Evolutionary conservation across 257 asterid genomes (phyloP).

Genomic region (Osmanthus fragrans): DNA sequence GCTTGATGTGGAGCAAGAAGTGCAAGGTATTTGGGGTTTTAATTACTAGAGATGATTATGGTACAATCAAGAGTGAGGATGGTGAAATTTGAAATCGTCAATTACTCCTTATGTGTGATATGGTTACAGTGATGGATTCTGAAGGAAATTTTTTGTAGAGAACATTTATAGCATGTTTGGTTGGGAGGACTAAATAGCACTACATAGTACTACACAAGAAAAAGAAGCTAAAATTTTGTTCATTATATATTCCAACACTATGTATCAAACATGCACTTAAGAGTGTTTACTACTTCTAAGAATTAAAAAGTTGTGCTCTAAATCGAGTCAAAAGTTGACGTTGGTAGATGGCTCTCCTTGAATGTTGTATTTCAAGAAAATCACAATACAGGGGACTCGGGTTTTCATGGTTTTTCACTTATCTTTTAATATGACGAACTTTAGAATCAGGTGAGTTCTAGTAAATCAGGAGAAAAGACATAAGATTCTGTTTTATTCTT

Average conservation of each 20-base stretch:
- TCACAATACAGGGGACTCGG: background rate
- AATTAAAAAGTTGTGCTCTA: background rate
- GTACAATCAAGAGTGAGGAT: no score
- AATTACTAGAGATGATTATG: no score
- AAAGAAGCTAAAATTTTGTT: no score
- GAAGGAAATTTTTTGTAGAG: no score
- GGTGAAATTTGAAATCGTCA: no score
- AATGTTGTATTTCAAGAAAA: background rate
- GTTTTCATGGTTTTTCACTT: background rate
- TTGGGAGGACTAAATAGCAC: no score
- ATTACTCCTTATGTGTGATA: no score
- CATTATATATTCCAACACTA: no score
- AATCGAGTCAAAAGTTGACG: background rate
- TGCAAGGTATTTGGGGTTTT: background rate
- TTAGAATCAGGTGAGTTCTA: background rate
- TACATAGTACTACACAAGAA: no score
- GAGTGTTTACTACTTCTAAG: background rate
- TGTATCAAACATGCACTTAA: background rate
- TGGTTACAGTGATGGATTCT: no score
- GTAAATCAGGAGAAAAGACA: background rate
- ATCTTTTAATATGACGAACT: background rate
- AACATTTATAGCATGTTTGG: no score
- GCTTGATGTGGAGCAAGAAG: slow-evolving; percentile 1
- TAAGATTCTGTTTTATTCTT: background rate
- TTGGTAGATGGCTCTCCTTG: background rate